Evolutionary conservation across 805 yeast species (phyloP).

Genomic region (Yarrowia sp.): DNA sequence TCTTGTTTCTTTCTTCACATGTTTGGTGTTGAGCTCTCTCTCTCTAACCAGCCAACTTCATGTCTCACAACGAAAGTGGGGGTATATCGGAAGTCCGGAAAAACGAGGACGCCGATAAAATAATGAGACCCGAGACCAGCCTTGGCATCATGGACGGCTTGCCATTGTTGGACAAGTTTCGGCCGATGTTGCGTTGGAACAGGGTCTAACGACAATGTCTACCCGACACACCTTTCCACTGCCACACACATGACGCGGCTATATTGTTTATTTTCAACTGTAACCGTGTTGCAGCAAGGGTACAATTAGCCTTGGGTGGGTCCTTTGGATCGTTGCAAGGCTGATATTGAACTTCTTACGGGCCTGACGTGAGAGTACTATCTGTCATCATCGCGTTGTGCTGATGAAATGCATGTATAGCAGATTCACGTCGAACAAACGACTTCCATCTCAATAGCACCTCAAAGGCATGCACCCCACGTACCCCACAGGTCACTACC

Average conservation of each 20-base stretch:
- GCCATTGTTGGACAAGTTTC: neutral
- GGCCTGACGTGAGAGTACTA: too few relatives aligned
- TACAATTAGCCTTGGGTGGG: neutral
- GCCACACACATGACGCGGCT: neutral
- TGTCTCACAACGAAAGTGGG: neutral
- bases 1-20: too few relatives aligned
- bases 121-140: neutral
- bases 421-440: neutral
- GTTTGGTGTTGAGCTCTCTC: too few relatives aligned
- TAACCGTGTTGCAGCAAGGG: neutral
- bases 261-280: conserved; percentile 6
- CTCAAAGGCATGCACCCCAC: neutral
- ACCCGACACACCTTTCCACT: too few relatives aligned
- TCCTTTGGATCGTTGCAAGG: too few relatives aligned
- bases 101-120: neutral
- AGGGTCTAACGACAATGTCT: too few relatives aligned
- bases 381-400: neutral
- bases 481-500: neutral
- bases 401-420: neutral
- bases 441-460: neutral
- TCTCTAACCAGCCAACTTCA: neutral
- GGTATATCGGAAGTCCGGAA: conserved; percentile 1
- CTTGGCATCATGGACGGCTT: neutral
- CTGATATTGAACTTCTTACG: too few relatives aligned
- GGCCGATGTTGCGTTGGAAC: neutral